Evolutionary conservation across 2,329 filamentous ascomycete species (phyloP).

Genomic region (Colletotrichum trifolii): DNA sequence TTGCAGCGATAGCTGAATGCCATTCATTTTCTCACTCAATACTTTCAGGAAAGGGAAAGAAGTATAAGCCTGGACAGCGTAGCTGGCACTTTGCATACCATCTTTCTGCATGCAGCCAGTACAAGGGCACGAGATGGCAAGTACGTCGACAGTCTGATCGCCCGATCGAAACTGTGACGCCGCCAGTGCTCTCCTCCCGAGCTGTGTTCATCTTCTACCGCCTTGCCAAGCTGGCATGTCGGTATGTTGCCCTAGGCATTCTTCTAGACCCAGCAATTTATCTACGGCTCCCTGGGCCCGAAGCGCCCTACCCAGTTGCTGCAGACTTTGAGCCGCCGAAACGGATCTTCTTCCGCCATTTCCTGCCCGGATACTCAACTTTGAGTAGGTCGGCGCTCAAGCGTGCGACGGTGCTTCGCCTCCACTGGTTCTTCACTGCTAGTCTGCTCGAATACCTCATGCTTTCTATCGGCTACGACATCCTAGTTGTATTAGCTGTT

Average conservation of each 20-base stretch:
- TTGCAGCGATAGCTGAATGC: background rate
- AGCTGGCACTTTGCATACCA: constrained; percentile 2
- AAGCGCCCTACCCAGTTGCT: background rate
- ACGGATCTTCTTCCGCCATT: background rate
- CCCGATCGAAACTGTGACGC: background rate
- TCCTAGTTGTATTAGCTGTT: background rate
- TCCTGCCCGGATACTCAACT: background rate
- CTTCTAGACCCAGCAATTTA: background rate
- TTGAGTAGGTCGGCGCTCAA: background rate
- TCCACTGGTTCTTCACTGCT: background rate
- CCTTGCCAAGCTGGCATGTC: background rate
- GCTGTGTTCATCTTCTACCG: background rate
- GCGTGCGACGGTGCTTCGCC: background rate
- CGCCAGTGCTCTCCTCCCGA: background rate
- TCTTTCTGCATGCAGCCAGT: constrained; percentile 2
- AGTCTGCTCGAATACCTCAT: background rate
- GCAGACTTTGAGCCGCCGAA: background rate
- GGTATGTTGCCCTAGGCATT: background rate
- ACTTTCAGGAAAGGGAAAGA: background rate
- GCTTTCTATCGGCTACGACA: background rate
- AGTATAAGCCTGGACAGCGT: background rate
- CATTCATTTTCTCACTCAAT: background rate
- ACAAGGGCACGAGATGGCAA: background rate
- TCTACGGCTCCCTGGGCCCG: background rate
- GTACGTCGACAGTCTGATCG: background rate